Base-by-base conservation (phyloP, 2,329 filamentous ascomycete species). In the Curvularia eragrostidis region DNA sequence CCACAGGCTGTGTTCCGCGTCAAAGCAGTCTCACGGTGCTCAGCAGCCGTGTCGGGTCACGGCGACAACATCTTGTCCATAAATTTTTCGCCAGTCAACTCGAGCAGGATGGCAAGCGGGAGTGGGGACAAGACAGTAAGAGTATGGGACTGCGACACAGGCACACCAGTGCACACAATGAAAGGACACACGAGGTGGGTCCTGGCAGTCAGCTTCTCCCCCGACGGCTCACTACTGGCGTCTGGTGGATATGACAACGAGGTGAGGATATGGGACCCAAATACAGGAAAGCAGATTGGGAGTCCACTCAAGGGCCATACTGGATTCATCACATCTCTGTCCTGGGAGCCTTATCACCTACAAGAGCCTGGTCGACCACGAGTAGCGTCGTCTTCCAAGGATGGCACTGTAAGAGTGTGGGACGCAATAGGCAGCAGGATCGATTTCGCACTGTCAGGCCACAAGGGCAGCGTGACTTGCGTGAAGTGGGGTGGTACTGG, bases 1-100 rank as follows among this genome's bases (percentile, higher is more conserved):
- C 94, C 95, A 0, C 94, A 99, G 77, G 92, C 94, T 21, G 90
- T 98, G 0, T 98, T 97, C 82, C 89, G 90, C 69, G 95, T 98
- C 23, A 93, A 95, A 69, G 90, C 92, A 10, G 93, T 97, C 41
- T 94, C 93, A 48, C 86, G 95, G 76, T 94, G 95, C 80, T 90
- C 93, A 6, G 91, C 93, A 59, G 88, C 88, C 52, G 96, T 98
- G 64, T 88, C 90, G 3, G 95, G 95, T 12, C 95, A 99, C 77
- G 93, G 93, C 38, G 91, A 97, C 75, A 89, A 93, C 3, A 98
- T 98, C 66, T 82, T 98, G 21, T 86, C 91, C 28, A 89, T 91
- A 2, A 88, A 93, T 38, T 98, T 97, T 77, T 95, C 91, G 0
- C 94, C 94, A 0, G 84, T 85, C 36, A 87, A 85, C 6, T 94